These are phyloP conservation scores for Xerocomellus chrysenteron DNA, from an alignment of 768 basidiomycete species.

Conservation along the genomic window DNA sequence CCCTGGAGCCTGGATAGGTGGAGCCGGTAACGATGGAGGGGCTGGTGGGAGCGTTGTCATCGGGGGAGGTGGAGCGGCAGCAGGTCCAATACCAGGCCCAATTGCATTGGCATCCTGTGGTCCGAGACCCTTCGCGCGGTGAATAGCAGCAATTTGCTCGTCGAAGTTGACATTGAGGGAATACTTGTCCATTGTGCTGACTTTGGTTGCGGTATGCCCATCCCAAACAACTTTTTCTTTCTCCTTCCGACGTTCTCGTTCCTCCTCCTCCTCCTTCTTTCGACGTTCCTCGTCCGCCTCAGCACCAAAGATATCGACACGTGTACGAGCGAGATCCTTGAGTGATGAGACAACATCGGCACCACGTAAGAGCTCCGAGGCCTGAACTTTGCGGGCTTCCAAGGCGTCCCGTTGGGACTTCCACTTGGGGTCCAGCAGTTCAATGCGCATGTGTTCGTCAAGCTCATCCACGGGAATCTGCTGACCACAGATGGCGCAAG, in stretches of 20 bases:
- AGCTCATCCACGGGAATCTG: constrained; percentile 94
- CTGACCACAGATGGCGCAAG: constrained; percentile 93
- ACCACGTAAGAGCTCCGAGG: constrained; percentile 83
- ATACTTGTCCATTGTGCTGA: constrained; percentile 88
- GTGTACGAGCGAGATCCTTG: constrained; percentile 89
- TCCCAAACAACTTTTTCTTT: constrained; percentile 98
- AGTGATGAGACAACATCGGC: constrained; percentile 94
- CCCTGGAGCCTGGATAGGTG: constrained; percentile 50
- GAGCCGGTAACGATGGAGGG: constrained; percentile 71
- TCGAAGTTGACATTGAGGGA: constrained; percentile 93
- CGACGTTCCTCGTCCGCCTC: constrained; percentile 90
- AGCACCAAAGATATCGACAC: constrained; percentile 96
- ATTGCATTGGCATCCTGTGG: constrained; percentile 79
- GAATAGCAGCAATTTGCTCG: constrained; percentile 97
- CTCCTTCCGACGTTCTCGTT: constrained; percentile 77
- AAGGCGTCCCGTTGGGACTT: constrained; percentile 90
- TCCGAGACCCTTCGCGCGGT: constrained; percentile 87
- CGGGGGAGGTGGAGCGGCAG: constrained; percentile 62
- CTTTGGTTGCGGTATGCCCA: constrained; percentile 94
- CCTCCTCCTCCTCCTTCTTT: constrained; percentile 84
- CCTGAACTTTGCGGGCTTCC: constrained; percentile 88
- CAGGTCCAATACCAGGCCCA: constrained; percentile 85
- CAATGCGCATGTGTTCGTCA: constrained; percentile 97
- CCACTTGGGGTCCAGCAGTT: constrained; percentile 96
- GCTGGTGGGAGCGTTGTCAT: constrained; percentile 65